phyloP scores from a whole-genome alignment of 2,329 filamentous ascomycete species.

The Pseudocercospora eumusae region DNA sequence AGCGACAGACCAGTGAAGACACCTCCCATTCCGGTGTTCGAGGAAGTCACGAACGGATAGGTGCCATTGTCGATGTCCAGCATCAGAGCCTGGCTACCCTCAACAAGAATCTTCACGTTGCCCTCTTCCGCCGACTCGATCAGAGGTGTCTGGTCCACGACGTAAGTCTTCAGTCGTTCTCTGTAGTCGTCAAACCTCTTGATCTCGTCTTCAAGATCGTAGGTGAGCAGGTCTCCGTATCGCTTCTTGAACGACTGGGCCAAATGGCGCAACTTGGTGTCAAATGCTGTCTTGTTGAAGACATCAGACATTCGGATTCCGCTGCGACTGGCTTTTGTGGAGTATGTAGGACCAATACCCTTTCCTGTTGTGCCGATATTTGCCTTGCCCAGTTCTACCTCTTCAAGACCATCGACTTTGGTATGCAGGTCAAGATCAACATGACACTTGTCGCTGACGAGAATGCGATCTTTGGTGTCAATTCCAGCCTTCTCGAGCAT shows the following conservation, averaged over 20 bases:
- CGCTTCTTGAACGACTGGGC: conserved; percentile 66
- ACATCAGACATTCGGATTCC: conserved; percentile 68
- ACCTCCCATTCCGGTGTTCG: conserved; percentile 61
- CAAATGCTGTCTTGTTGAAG: conserved; percentile 67
- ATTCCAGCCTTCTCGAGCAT: conserved; percentile 63
- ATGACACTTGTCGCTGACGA: conserved; percentile 64
- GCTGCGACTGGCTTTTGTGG: conserved; percentile 64
- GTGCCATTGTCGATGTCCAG: conserved; percentile 65
- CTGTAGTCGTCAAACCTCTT: conserved; percentile 61
- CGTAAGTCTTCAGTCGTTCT: conserved; percentile 59
- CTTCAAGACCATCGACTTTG: conserved; percentile 67
- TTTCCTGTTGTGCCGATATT: conserved; percentile 55
- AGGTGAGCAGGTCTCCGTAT: conserved; percentile 66
- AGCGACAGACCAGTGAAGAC: conserved; percentile 65
- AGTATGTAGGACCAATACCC: conserved; percentile 59
- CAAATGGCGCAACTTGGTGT: conserved; percentile 64
- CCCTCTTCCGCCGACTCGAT: conserved; percentile 62
- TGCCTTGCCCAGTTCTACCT: conserved; percentile 53
- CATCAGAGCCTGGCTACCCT: conserved; percentile 70
- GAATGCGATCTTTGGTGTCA: conserved; percentile 60
- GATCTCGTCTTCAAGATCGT: conserved; percentile 71
- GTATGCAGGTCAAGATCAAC: conserved; percentile 67
- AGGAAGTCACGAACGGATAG: conserved; percentile 63
- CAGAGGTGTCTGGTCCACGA: conserved; percentile 67
- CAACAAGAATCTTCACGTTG: conserved; percentile 64